These are phyloP conservation scores for Lactarius hatsudake DNA, from an alignment of 768 basidiomycete species.

Conservation along the genomic window DNA sequence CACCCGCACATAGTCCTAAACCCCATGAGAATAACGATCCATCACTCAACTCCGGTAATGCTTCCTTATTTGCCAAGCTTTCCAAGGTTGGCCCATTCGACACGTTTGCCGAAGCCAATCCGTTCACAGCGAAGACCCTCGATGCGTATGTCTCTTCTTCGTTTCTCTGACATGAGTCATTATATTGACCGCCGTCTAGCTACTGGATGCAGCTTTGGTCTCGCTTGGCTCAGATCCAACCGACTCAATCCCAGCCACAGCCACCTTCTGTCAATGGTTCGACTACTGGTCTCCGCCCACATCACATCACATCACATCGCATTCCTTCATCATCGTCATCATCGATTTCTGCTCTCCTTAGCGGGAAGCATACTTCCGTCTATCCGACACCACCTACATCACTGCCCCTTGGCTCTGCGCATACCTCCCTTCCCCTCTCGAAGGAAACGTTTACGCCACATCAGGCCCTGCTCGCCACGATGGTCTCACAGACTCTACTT, in stretches of 20 bases:
- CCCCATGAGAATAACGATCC: conserved; percentile 82
- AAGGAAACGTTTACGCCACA: conserved; percentile 35
- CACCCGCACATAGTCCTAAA: conserved; percentile 29
- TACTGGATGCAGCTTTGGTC: conserved; percentile 92
- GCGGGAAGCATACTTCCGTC: conserved; percentile 42
- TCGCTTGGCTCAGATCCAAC: conserved; percentile 70
- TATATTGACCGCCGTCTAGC: conserved; percentile 32
- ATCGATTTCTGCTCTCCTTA: conserved; percentile 38
- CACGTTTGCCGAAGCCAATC: conserved; percentile 71
- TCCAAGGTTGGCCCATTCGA: conserved; percentile 56
- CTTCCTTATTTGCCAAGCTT: conserved; percentile 33
- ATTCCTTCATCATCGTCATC: conserved; percentile 14
- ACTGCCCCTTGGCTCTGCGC: conserved; percentile 35
- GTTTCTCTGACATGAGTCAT: conserved; percentile 4
- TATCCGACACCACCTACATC: conserved; percentile 47
- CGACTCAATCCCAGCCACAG: conserved; percentile 41
- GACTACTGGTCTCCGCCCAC: conserved; percentile 36
- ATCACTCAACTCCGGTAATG: conserved; percentile 47
- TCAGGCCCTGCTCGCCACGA: conserved; percentile 59
- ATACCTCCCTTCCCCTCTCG: conserved; percentile 33
- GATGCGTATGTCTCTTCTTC: conserved; percentile 60
- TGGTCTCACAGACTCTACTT: conserved; percentile 75
- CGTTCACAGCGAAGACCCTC: conserved; percentile 82
- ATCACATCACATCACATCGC: conserved; percentile 36
- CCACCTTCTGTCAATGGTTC: conserved; percentile 29